Conservation (phyloP, 345 rosid genomes). For the Eutrema yunnanense region DNA sequence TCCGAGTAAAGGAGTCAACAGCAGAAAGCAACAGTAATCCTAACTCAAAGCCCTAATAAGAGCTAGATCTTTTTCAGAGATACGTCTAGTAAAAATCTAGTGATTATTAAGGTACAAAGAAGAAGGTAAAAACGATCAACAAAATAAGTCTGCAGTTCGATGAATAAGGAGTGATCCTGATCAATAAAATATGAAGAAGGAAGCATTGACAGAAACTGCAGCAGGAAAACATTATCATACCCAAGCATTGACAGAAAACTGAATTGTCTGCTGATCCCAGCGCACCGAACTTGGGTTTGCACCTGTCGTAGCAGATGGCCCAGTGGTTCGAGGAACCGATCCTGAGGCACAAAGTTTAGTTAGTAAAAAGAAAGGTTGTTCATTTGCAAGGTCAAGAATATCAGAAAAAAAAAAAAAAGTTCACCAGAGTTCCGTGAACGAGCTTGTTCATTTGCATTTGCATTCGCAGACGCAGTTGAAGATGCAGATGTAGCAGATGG, state of each 20-base stretch:
- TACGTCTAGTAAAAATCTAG: background rate
- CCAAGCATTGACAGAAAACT: slow-evolving; percentile 98
- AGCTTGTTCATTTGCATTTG: slow-evolving; percentile 44
- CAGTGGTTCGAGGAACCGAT: slow-evolving; percentile 56
- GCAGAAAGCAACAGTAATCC: background rate
- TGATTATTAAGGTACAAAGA: background rate
- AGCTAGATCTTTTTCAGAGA: background rate
- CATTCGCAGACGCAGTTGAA: slow-evolving; percentile 39
- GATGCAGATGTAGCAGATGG: slow-evolving; percentile 52
- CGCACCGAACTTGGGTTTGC: slow-evolving; percentile 57
- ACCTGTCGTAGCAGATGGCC: slow-evolving; percentile 51
- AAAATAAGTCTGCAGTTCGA: background rate
- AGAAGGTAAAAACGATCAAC: background rate
- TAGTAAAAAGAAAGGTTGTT: background rate
- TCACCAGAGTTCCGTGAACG: slow-evolving; percentile 62
- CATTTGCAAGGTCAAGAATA: background rate
- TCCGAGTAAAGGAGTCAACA: background rate
- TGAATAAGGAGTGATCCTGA: background rate
- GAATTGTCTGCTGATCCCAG: slow-evolving; percentile 89
- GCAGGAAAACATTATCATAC: slow-evolving; percentile 31
- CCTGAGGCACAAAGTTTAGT: slow-evolving; percentile 38
- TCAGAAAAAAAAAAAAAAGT: background rate
- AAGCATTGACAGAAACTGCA: background rate
- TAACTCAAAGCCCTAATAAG: background rate
- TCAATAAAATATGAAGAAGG: background rate